These are phyloP conservation scores for Heracleum sosnowskyi DNA, from an alignment of 129 eudicot genomes.

Conservation along the genomic window DNA sequence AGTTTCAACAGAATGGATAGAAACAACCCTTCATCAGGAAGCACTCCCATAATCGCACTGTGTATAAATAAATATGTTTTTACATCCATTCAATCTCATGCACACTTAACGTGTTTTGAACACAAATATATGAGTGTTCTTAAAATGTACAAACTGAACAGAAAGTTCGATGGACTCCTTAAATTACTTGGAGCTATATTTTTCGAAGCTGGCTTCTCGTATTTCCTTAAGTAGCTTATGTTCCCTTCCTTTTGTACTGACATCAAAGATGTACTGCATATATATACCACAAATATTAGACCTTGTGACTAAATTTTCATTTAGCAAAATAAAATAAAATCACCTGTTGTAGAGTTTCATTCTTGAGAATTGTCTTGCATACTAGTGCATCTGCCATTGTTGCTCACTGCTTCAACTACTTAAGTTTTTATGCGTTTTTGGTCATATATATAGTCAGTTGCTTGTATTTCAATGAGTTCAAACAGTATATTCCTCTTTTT, in stretches of 20 bases:
- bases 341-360: neutral
- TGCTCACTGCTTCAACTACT: neutral
- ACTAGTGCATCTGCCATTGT: neutral
- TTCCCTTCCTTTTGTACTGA: neutral
- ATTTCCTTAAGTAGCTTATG: neutral
- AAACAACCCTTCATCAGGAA: conserved; percentile 13
- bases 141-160: too few relatives aligned
- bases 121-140: too few relatives aligned
- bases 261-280: neutral
- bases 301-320: neutral
- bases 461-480: too few relatives aligned
- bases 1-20: conserved; percentile 15
- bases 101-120: too few relatives aligned
- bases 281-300: neutral
- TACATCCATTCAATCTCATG: too few relatives aligned
- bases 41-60: neutral
- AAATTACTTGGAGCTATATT: neutral
- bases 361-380: neutral
- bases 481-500: too few relatives aligned
- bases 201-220: neutral
- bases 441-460: too few relatives aligned
- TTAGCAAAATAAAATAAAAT: too few relatives aligned
- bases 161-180: too few relatives aligned
- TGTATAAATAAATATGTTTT: neutral
- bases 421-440: too few relatives aligned